Conservation (phyloP, 148 eudicot species). For the Silene latifolia region DNA sequence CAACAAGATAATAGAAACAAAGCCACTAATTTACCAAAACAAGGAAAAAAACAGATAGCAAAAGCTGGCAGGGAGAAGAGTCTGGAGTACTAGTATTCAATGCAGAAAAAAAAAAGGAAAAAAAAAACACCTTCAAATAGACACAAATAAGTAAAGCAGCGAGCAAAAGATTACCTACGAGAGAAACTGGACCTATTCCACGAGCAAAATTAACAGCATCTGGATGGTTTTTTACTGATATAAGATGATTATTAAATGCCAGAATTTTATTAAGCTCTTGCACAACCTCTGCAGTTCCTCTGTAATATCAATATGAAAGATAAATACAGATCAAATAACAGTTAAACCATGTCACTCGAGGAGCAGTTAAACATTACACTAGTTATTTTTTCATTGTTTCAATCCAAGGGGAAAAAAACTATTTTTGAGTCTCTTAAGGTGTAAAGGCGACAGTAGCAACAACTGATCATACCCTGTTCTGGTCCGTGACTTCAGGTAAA, state of each 20-base stretch:
- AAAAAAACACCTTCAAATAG: too few species aligned
- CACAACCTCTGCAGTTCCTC: slow-evolving; percentile 50
- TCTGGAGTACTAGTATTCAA: not conserved
- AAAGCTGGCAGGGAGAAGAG: not conserved
- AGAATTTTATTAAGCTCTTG: slow-evolving; percentile 76
- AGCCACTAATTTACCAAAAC: not conserved
- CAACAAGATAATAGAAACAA: not conserved
- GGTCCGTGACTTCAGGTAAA: slow-evolving; percentile 56
- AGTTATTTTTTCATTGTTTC: not conserved
- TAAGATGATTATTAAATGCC: slow-evolving; percentile 51
- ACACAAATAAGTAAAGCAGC: slow-evolving; percentile 11
- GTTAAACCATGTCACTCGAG: too few species aligned
- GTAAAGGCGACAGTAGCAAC: slow-evolving; percentile 7
- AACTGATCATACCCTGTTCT: slow-evolving; percentile 54
- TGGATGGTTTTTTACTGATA: slow-evolving; percentile 67
- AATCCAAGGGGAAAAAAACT: slow-evolving; percentile 7
- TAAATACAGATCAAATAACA: not conserved
- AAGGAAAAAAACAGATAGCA: not conserved
- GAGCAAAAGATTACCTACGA: slow-evolving; percentile 47
- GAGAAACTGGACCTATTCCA: slow-evolving; percentile 76
- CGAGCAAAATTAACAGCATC: slow-evolving; percentile 73
- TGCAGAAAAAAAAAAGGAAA: not conserved
- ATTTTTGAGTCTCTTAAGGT: not conserved
- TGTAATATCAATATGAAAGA: slow-evolving; percentile 31
- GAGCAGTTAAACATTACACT: not conserved